A percentile compares a stretch with the other conserved stretches of the same genome.
These are phyloP conservation scores for Usnea hakonensis DNA, from an alignment of 495 filamentous ascomycete species.

Conservation along the genomic window DNA sequence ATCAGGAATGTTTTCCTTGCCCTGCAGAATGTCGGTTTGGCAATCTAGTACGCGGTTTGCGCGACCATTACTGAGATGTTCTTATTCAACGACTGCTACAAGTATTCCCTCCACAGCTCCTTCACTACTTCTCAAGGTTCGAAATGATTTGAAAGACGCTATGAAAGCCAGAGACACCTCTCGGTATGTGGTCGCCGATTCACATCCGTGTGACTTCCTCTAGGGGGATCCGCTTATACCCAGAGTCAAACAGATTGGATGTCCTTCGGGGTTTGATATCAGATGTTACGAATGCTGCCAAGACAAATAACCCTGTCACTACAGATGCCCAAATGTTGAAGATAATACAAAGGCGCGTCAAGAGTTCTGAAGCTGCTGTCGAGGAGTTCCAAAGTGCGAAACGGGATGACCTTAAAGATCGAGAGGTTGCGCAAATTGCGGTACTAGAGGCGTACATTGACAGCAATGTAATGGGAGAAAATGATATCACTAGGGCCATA, in stretches of 20 bases:
- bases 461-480: slow-evolving; percentile 42
- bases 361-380: slow-evolving; percentile 42
- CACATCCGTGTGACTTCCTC: background rate
- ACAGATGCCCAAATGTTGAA: slow-evolving; percentile 53
- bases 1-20: no score
- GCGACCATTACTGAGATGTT: slow-evolving; percentile 19
- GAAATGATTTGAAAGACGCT: slow-evolving; percentile 52
- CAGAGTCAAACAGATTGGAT: slow-evolving; percentile 34
- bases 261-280: slow-evolving; percentile 55
- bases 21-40: background rate
- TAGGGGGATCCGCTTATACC: slow-evolving; percentile 5
- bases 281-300: slow-evolving; percentile 55
- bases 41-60: background rate
- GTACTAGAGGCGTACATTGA: slow-evolving; percentile 53
- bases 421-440: slow-evolving; percentile 47
- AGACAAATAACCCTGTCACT: slow-evolving; percentile 49
- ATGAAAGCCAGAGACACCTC: slow-evolving; percentile 54
- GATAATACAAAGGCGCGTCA: slow-evolving; percentile 48
- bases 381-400: slow-evolving; percentile 45
- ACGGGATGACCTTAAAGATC: slow-evolving; percentile 48
- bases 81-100: slow-evolving; percentile 26
- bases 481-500: slow-evolving; percentile 44
- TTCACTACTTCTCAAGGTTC: slow-evolving; percentile 44
- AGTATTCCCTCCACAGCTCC: slow-evolving; percentile 33
- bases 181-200: slow-evolving; percentile 30